Evolutionary conservation across 2,329 filamentous ascomycete genomes (phyloP), one percentile per base, ranked within the genome.

Genomic region (Emmonsiellopsis sp.): DNA sequence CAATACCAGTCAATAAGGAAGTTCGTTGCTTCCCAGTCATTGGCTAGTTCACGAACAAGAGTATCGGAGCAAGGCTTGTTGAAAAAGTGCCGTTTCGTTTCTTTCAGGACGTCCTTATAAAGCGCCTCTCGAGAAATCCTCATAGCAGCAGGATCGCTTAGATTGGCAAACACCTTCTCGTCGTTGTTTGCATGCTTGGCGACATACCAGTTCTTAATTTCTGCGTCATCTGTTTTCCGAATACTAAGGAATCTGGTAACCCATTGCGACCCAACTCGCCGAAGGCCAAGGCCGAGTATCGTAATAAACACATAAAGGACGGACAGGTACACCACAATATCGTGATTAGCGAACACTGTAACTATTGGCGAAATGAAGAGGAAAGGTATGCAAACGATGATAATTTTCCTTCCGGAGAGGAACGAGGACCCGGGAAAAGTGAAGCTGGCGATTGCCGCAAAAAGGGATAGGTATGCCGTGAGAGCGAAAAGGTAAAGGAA

Each of bases 401-500:
- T 78, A 2, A 78, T 66, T 45, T 74, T 77, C 27, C 81, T 76
- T 0, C 80, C 80, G n/a, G 79, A 82, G 5, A 78, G 71, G 55
- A 82, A 77, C 1, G 72, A 70, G n/a, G 77, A 78, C 5, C 75
- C 77, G 0, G 74, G 75, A 53, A 80, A 75, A 55, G 81, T 76
- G 68, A 75, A 77, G 21, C 73, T 77, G n/a, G 74, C 71, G 56
- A 78, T 70, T 7, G 71, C 73, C 49, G 80, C 80, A 44, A 85
- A 71, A 1, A 80, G 64, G 13, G 78, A 78, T 40, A 85, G 73
- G 60, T 84, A 84, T 2, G 78, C 74, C 6, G 81, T 80, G 42
- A 85, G 66, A 27, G 74, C 72, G 36, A 82, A 65, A 2, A 84
- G 69, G 56, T 84, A 85, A 46, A 82, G 74, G 55, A 80, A 75